A percentile compares a stretch with the other conserved stretches of the same genome.
These are phyloP conservation scores for Plasmodium sp. DNA, from an alignment of 169 alveolate species.

Conservation along the genomic window DNA sequence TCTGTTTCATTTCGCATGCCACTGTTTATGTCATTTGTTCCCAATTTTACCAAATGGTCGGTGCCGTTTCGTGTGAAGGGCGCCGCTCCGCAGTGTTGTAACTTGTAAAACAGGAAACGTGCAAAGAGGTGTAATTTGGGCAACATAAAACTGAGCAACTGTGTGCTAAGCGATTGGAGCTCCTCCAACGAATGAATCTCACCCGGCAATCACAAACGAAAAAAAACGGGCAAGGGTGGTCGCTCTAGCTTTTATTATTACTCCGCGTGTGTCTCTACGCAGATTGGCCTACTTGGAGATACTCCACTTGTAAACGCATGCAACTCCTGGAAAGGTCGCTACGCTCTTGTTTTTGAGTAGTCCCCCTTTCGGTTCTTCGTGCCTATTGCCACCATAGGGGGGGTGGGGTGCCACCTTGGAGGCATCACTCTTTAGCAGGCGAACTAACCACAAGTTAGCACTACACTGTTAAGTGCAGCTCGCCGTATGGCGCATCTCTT, in stretches of 20 bases:
- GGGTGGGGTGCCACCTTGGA: background rate
- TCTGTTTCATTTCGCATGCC: background rate
- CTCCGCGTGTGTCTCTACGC: background rate
- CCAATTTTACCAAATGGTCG: background rate
- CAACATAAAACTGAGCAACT: background rate
- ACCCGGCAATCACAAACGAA: background rate
- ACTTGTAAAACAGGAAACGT: background rate
- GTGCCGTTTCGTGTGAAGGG: background rate
- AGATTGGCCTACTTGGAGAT: background rate
- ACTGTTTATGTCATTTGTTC: background rate
- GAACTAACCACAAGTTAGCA: background rate
- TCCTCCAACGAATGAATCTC: background rate
- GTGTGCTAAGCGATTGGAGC: background rate
- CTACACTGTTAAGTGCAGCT: background rate
- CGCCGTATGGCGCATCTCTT: background rate
- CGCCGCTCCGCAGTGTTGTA: background rate
- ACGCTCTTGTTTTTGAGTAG: background rate
- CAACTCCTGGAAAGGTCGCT: background rate
- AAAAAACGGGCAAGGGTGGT: background rate
- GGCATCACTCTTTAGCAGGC: background rate
- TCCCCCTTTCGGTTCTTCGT: background rate
- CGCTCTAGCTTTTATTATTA: background rate
- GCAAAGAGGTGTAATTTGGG: background rate
- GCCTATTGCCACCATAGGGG: background rate
- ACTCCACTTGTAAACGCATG: background rate